phyloP scores from a whole-genome alignment of 371 early-diverging fungal genomes.

The Funneliformis caledonium region DNA sequence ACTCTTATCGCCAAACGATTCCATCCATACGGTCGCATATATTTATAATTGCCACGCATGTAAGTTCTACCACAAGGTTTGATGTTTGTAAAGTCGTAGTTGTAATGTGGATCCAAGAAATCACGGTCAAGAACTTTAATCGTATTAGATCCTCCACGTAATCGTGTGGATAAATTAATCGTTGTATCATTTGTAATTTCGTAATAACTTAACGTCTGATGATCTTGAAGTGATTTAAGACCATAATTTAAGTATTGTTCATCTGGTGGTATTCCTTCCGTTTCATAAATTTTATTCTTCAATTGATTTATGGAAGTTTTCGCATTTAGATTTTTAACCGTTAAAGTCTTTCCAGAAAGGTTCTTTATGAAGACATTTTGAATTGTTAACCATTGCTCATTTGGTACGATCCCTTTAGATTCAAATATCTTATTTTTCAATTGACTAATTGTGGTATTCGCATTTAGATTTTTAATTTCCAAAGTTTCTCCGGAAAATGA shows the following conservation, averaged over 20 bases:
- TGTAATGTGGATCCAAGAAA: not conserved
- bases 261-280: not conserved
- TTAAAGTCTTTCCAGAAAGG: too few relatives aligned
- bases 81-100: constrained; percentile 31
- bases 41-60: not conserved
- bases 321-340: too few relatives aligned
- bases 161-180: constrained; percentile 84
- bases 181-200: constrained; percentile 89
- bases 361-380: too few relatives aligned
- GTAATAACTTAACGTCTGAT: constrained; percentile 85
- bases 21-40: constrained; percentile 35
- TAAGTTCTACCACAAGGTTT: not conserved
- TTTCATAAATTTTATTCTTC: not conserved
- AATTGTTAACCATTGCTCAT: too few relatives aligned
- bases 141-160: constrained; percentile 70
- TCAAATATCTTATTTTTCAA: too few relatives aligned
- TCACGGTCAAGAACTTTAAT: not conserved
- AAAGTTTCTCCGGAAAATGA: too few relatives aligned
- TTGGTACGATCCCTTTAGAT: too few relatives aligned
- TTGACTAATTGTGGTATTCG: too few relatives aligned
- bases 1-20: constrained; percentile 9
- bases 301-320: too few relatives aligned
- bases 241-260: not conserved
- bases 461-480: too few relatives aligned
- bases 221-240: constrained; percentile 65